A percentile compares a stretch with the other conserved stretches of the same genome.
Conservation (phyloP, 495 filamentous ascomycete genomes). For the Letharia columbiana region DNA sequence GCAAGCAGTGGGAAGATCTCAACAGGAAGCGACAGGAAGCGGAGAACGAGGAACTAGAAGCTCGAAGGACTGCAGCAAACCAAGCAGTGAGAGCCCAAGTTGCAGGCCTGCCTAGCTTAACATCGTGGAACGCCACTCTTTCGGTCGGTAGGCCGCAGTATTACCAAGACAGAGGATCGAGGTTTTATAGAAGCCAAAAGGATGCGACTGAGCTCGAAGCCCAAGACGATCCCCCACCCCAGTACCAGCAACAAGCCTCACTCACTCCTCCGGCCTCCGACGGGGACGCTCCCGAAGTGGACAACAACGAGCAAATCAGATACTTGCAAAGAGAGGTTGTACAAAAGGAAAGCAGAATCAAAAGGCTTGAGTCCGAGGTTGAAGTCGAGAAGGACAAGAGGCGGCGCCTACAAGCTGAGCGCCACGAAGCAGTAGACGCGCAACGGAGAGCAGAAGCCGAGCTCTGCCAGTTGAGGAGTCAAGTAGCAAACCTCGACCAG, state of each 20-base stretch:
- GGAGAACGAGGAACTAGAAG: background rate
- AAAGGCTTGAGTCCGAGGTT: background rate
- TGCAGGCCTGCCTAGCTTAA: background rate
- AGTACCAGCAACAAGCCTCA: background rate
- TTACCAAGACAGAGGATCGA: background rate
- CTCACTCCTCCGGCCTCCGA: background rate
- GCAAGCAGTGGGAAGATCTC: background rate
- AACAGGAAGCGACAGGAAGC: background rate
- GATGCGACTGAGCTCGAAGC: background rate
- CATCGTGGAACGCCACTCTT: background rate
- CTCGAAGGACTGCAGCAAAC: background rate
- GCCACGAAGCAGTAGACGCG: background rate
- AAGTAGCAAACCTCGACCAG: background rate
- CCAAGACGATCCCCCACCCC: background rate
- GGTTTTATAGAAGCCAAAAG: background rate
- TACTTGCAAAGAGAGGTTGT: background rate
- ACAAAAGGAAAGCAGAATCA: background rate
- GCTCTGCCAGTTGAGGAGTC: background rate
- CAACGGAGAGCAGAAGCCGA: background rate
- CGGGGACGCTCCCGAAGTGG: too few relatives aligned
- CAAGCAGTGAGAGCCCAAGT: background rate
- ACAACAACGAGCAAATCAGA: background rate
- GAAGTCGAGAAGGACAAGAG: background rate
- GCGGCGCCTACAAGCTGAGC: background rate
- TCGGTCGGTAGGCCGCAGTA: background rate